Evolutionary conservation across 805 yeast species (phyloP).

Genomic region (Candida hispaniensis): DNA sequence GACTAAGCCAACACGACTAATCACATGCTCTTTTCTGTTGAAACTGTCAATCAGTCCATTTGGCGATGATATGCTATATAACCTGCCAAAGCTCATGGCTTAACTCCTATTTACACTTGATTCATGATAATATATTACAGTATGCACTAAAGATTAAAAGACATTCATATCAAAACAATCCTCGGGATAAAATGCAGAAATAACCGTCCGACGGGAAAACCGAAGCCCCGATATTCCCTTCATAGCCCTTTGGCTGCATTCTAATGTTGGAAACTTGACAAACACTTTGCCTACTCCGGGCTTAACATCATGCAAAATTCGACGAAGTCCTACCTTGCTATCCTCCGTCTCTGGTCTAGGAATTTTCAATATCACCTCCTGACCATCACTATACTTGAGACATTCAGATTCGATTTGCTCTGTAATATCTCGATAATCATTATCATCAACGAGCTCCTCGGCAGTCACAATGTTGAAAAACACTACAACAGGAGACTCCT

Average conservation of each 20-base stretch:
- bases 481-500: conserved; percentile 38
- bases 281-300: conserved; percentile 65
- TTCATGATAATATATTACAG: conserved; percentile 1
- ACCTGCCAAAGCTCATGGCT: too few species aligned
- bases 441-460: conserved; percentile 47
- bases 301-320: conserved; percentile 28
- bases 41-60: too few species aligned
- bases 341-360: conserved; percentile 37
- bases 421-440: conserved; percentile 38
- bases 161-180: conserved; percentile 34
- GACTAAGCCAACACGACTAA: too few species aligned
- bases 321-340: conserved; percentile 31
- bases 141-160: conserved; percentile 9
- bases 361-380: conserved; percentile 48
- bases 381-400: conserved; percentile 41
- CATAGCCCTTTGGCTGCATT: conserved; percentile 46
- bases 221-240: conserved; percentile 49
- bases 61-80: too few species aligned
- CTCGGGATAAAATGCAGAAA: conserved; percentile 53
- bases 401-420: conserved; percentile 45
- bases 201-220: conserved; percentile 57
- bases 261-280: conserved; percentile 47
- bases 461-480: conserved; percentile 56
- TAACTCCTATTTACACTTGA: too few species aligned
- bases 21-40: too few species aligned